Percentiles rank a stretch among this genome's conserved stretches.
Evolutionary conservation across 2,329 filamentous ascomycete genomes (phyloP).

Genomic region (Orbilia oligospora): DNA sequence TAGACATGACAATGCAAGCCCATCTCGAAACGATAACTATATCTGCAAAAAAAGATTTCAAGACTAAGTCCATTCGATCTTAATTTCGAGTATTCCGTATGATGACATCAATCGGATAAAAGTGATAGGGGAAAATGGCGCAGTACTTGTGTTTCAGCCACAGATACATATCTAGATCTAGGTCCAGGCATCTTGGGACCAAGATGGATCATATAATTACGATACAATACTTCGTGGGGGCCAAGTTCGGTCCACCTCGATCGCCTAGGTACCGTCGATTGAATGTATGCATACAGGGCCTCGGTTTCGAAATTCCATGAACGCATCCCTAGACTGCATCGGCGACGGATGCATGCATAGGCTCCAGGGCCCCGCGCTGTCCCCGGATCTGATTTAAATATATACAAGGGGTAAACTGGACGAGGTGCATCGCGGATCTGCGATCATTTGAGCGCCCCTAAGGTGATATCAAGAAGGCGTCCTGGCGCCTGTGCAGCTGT

Average conservation of each 20-base stretch:
- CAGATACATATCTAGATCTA: conserved; percentile 30
- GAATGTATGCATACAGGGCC: no score
- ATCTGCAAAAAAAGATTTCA: background rate
- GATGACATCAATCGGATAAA: conserved; percentile 25
- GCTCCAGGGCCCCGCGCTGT: background rate
- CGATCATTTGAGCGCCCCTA: background rate
- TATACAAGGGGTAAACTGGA: background rate
- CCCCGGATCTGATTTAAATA: background rate
- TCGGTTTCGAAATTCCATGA: no score
- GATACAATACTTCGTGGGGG: background rate
- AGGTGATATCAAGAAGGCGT: background rate
- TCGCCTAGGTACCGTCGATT: no score
- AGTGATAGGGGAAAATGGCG: conserved; percentile 15
- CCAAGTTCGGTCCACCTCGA: no score
- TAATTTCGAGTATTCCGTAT: background rate
- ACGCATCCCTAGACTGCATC: no score
- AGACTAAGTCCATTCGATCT: background rate
- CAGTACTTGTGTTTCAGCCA: conserved; percentile 34
- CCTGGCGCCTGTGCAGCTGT: background rate
- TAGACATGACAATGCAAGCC: background rate
- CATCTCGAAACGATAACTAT: background rate
- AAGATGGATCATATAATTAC: background rate
- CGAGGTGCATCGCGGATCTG: background rate
- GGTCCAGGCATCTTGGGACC: conserved; percentile 7
- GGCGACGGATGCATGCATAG: no score